phyloP scores from a whole-genome alignment of 495 filamentous ascomycete species.

The Recurvomyces mirabilis region DNA sequence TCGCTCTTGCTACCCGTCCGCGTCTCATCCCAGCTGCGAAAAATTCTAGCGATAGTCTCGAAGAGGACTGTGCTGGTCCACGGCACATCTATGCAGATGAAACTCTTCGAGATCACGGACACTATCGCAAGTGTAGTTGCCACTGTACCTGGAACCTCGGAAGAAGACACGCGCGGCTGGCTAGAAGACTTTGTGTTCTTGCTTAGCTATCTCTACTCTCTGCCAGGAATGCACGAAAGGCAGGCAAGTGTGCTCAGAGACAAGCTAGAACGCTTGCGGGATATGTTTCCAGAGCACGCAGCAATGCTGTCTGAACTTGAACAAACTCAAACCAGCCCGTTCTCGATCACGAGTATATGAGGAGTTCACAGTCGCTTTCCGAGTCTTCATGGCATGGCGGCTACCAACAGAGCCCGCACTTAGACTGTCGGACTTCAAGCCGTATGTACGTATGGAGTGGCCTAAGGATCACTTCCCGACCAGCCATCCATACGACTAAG shows the following conservation, averaged over 20 bases:
- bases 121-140: conserved; percentile 45
- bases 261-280: neutral
- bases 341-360: no score
- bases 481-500: no score
- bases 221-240: neutral
- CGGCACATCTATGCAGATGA: conserved; percentile 49
- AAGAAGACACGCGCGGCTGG: conserved; percentile 10
- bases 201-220: neutral
- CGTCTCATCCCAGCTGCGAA: conserved; percentile 43
- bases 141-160: conserved; percentile 19
- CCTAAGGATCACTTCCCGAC: no score
- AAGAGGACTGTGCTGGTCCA: conserved; percentile 47
- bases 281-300: neutral
- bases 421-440: no score
- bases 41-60: conserved; percentile 42
- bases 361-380: no score
- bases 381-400: no score
- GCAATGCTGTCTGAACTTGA: neutral
- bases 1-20: conserved; percentile 49
- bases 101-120: conserved; percentile 46
- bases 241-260: neutral
- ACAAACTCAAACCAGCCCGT: no score
- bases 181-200: conserved; percentile 23
- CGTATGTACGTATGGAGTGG: no score
- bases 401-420: no score